Evolutionary conservation across 768 basidiomycete species (phyloP).

Genomic region (Mycena albidolilacea): DNA sequence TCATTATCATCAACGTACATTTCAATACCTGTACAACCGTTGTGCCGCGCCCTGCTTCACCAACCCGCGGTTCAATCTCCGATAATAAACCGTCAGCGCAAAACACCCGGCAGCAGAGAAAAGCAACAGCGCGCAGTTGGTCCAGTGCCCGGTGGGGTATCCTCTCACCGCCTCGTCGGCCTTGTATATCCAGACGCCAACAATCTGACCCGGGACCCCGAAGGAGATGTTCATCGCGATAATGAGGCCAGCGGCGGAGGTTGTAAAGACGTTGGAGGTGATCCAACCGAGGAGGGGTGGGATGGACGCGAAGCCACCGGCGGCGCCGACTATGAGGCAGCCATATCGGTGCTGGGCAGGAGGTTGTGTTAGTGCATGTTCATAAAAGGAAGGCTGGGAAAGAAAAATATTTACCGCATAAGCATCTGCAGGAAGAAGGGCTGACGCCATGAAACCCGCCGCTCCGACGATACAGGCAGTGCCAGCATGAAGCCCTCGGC

Average conservation of each 20-base stretch:
- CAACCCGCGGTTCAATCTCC: constrained; percentile 12
- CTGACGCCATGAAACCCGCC: constrained; percentile 36
- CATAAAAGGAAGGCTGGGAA: too few species aligned
- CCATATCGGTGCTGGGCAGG: constrained; percentile 45
- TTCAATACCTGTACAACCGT: constrained; percentile 5
- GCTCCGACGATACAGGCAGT: constrained; percentile 39
- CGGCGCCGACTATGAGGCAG: constrained; percentile 48
- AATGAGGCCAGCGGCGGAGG: constrained; percentile 44
- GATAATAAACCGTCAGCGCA: constrained; percentile 19
- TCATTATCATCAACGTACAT: not conserved
- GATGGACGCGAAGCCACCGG: constrained; percentile 51
- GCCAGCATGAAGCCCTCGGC: constrained; percentile 35
- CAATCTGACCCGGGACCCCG: constrained; percentile 54
- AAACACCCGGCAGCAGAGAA: constrained; percentile 33
- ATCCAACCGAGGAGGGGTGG: constrained; percentile 55
- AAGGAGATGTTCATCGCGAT: constrained; percentile 50
- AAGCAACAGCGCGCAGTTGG: constrained; percentile 50
- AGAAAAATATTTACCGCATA: constrained; percentile 19
- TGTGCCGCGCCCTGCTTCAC: constrained; percentile 7
- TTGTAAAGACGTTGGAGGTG: constrained; percentile 50
- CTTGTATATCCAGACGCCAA: constrained; percentile 46
- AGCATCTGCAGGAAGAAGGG: constrained; percentile 28
- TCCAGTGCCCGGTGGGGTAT: constrained; percentile 54
- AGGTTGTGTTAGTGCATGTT: too few species aligned
- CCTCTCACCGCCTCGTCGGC: constrained; percentile 45